These are phyloP conservation scores for Blastobotrys peoriensis DNA, from an alignment of 805 yeast species.

Conservation along the genomic window DNA sequence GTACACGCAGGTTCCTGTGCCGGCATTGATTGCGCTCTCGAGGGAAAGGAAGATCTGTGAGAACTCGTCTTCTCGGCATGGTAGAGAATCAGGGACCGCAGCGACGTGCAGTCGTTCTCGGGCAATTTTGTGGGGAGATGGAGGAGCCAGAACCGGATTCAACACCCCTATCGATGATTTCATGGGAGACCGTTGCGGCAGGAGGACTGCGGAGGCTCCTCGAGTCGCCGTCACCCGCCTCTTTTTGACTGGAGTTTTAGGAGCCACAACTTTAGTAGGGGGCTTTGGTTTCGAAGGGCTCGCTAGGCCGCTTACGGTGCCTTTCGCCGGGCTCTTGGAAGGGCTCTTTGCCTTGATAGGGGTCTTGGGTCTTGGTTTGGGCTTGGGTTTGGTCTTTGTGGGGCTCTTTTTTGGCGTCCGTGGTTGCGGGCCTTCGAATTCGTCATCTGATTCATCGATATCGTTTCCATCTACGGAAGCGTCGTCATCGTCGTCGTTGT, in stretches of 20 bases:
- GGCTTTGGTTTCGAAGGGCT: not conserved
- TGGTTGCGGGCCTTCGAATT: not conserved
- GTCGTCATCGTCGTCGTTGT: not conserved
- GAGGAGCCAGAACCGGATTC: not conserved
- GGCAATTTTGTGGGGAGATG: conserved; percentile 25
- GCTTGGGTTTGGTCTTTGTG: not conserved
- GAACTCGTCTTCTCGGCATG: conserved; percentile 84
- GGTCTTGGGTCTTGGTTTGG: not conserved
- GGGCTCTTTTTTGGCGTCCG: conserved; percentile 1
- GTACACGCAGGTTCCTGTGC: conserved; percentile 77
- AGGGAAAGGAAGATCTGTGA: conserved; percentile 59
- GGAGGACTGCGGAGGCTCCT: conserved; percentile 1
- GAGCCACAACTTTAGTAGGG: no score
- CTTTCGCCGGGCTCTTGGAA: not conserved
- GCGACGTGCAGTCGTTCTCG: conserved; percentile 31
- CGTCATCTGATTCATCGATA: not conserved
- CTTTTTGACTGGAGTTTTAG: conserved; percentile 10
- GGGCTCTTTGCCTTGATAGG: not conserved
- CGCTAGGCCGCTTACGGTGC: not conserved
- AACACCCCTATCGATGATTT: conserved; percentile 1
- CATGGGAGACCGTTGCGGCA: conserved; percentile 4
- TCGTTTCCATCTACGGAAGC: not conserved
- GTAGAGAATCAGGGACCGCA: conserved; percentile 47
- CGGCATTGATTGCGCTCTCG: conserved; percentile 62
- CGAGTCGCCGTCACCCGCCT: conserved; percentile 3